phyloP scores from a whole-genome alignment of 441 rosid genomes.

The Pelargonium australe region DNA sequence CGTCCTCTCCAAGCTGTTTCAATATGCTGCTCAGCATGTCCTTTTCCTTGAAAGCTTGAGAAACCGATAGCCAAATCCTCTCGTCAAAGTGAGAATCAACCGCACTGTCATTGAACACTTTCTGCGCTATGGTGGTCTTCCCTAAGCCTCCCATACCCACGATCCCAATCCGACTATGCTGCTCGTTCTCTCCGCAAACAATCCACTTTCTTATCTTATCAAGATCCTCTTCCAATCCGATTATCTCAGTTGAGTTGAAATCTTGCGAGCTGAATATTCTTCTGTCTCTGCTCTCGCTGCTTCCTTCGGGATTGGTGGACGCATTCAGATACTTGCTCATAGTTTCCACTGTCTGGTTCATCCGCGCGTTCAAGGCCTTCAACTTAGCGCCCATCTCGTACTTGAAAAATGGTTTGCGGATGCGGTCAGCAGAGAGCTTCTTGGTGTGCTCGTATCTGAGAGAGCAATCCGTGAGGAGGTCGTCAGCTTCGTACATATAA shows the following conservation, averaged over 20 bases:
- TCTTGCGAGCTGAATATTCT: neutral
- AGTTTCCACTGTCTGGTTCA: neutral
- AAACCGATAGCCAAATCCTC: slow-evolving; percentile 2
- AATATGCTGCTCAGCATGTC: neutral
- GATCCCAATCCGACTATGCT: neutral
- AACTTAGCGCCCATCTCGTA: neutral
- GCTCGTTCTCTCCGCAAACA: neutral
- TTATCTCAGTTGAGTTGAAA: neutral
- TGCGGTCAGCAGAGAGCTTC: neutral
- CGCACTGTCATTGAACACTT: neutral
- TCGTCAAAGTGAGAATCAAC: neutral
- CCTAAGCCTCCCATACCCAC: slow-evolving; percentile 8
- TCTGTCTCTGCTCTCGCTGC: neutral
- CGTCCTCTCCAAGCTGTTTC: neutral
- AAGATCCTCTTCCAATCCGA: neutral
- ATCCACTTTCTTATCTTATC: neutral
- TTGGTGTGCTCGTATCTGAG: slow-evolving; percentile 1
- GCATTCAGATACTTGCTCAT: neutral
- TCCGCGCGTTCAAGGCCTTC: neutral
- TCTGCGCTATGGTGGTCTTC: slow-evolving; percentile 4
- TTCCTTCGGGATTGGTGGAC: neutral
- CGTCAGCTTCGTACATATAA: neutral
- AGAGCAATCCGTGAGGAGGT: neutral
- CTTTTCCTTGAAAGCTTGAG: neutral
- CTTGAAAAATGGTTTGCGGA: neutral